Evolutionary conservation across 768 basidiomycete species (phyloP).

Genomic region (Russula ochroleuca): DNA sequence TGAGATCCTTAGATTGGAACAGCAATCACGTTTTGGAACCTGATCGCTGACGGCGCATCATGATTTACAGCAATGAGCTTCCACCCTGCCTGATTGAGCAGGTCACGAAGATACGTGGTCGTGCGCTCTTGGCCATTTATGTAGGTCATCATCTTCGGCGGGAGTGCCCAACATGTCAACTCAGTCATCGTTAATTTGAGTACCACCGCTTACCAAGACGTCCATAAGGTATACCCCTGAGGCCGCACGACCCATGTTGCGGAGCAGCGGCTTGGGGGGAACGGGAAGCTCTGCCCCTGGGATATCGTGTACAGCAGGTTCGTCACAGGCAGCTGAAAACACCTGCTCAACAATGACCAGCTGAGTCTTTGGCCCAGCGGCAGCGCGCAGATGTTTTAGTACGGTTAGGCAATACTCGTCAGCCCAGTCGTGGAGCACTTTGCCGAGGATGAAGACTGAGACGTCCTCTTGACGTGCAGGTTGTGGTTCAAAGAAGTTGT

Average conservation of each 20-base stretch:
- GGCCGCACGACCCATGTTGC: slow-evolving; percentile 27
- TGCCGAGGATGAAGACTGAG: slow-evolving; percentile 32
- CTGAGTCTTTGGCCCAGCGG: slow-evolving; percentile 30
- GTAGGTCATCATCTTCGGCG: slow-evolving; percentile 8
- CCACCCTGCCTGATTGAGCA: background rate
- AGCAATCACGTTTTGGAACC: too few species aligned
- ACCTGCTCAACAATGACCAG: slow-evolving; percentile 32
- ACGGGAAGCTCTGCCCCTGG: slow-evolving; percentile 17
- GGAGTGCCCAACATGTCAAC: background rate
- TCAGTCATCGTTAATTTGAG: background rate
- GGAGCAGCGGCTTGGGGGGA: slow-evolving; percentile 31
- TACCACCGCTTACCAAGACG: slow-evolving; percentile 17
- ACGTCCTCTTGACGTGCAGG: slow-evolving; percentile 30
- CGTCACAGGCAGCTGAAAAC: slow-evolving; percentile 30
- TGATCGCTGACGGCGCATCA: too few species aligned
- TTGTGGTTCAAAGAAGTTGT: slow-evolving; percentile 32
- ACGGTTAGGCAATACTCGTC: slow-evolving; percentile 34
- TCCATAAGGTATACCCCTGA: slow-evolving; percentile 27
- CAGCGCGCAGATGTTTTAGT: slow-evolving; percentile 29
- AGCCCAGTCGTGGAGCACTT: slow-evolving; percentile 36
- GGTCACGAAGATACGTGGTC: slow-evolving; percentile 4
- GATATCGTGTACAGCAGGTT: slow-evolving; percentile 20
- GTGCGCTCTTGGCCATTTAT: slow-evolving; percentile 8
- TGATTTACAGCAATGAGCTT: too few species aligned
- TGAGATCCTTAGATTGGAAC: too few species aligned